Evolutionary conservation across 2,329 filamentous ascomycete genomes (phyloP).

Genomic region (Sporothrix luriei): DNA sequence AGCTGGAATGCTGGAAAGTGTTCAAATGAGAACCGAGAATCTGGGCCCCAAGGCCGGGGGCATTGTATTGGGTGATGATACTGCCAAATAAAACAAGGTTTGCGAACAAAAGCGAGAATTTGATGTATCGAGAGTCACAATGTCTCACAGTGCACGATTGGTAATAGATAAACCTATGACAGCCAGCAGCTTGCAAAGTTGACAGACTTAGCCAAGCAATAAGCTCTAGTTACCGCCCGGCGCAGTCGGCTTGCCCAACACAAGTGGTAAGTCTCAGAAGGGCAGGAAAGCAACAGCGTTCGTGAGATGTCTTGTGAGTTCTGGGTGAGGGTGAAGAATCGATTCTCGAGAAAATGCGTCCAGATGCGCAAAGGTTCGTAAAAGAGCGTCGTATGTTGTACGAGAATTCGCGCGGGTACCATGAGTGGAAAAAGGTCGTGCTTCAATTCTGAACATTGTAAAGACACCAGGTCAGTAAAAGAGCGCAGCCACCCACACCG

Average conservation of each 20-base stretch:
- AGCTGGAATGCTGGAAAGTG: background rate
- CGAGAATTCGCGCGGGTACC: background rate
- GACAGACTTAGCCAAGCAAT: background rate
- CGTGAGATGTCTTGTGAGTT: background rate
- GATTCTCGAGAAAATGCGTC: background rate
- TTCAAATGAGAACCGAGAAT: background rate
- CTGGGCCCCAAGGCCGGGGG: background rate
- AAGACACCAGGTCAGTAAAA: conserved; percentile 1
- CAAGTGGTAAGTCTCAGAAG: conserved; percentile 15
- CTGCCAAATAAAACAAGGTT: background rate
- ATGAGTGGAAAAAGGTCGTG: conserved; percentile 8
- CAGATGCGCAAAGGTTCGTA: background rate
- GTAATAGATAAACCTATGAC: background rate
- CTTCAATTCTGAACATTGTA: background rate
- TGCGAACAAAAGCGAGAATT: background rate
- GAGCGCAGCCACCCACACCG: background rate
- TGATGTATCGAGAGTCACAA: background rate
- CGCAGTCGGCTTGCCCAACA: conserved; percentile 12
- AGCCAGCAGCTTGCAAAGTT: background rate
- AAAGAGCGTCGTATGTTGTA: background rate
- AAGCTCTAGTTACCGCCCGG: conserved; percentile 3
- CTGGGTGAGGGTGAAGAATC: background rate
- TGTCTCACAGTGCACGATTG: conserved; percentile 5
- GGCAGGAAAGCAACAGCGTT: background rate
- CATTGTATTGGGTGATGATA: background rate